These are phyloP conservation scores for Aphanomyces astaci DNA, from an alignment of 352 stramenopile species.

Conservation along the genomic window DNA sequence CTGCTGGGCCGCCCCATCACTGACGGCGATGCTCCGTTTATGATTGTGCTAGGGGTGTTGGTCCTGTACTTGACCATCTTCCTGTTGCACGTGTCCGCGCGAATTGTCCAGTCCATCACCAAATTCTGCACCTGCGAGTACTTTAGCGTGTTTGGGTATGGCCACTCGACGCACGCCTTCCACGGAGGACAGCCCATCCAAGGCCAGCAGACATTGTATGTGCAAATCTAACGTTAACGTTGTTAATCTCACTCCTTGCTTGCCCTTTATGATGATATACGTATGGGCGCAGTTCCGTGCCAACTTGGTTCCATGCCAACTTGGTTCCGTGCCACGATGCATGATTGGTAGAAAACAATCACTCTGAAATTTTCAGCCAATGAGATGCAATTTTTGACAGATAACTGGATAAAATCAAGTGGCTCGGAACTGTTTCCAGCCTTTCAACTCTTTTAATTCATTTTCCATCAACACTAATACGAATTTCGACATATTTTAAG, in stretches of 20 bases:
- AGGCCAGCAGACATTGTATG: not conserved
- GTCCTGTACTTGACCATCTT: conserved; percentile 11
- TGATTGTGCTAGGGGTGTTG: conserved; percentile 2
- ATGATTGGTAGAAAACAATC: no score
- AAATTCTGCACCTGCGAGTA: conserved; percentile 14
- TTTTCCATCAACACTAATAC: no score
- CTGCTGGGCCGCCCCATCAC: not conserved
- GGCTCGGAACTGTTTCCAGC: no score
- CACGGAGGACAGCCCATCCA: not conserved
- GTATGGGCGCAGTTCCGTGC: no score
- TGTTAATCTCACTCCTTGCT: not conserved
- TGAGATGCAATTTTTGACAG: no score
- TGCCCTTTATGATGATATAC: no score
- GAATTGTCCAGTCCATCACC: conserved; percentile 1
- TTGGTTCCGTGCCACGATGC: no score
- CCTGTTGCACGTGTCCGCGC: not conserved
- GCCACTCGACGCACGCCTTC: not conserved
- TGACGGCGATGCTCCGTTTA: not conserved
- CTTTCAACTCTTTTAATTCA: no score
- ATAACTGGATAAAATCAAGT: no score
- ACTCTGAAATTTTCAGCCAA: not conserved
- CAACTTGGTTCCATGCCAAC: no score
- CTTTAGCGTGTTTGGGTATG: not conserved
- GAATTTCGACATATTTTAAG: no score
- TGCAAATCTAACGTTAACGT: not conserved